Evolutionary conservation across 2,329 filamentous ascomycete species (phyloP).

Genomic region (Tympanopsis confertula): DNA sequence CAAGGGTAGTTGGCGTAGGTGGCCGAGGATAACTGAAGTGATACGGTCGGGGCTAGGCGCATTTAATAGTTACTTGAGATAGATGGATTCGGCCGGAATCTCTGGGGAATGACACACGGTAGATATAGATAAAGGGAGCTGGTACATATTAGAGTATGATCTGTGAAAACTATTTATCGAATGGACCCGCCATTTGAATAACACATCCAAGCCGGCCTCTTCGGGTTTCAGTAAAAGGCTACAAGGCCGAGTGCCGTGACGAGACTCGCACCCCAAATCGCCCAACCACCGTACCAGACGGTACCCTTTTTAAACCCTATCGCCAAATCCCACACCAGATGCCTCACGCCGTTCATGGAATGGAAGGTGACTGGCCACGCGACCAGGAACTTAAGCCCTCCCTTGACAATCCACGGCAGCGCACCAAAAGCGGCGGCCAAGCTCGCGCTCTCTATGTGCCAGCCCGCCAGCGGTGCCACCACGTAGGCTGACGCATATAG

Average conservation of each 20-base stretch:
- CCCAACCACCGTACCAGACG: constrained; percentile 32
- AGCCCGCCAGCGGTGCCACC: constrained; percentile 60
- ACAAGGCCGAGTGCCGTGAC: constrained; percentile 31
- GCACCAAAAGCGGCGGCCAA: constrained; percentile 48
- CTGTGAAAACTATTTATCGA: too few relatives aligned
- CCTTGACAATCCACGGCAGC: constrained; percentile 48
- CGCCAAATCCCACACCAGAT: constrained; percentile 38
- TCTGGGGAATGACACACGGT: too few relatives aligned
- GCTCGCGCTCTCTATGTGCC: constrained; percentile 46
- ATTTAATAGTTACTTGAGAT: too few relatives aligned
- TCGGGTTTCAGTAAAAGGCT: constrained; percentile 13
- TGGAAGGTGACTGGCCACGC: constrained; percentile 51
- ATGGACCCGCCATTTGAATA: too few relatives aligned
- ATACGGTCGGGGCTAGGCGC: too few relatives aligned
- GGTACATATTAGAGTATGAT: too few relatives aligned
- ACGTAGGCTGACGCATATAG: constrained; percentile 73
- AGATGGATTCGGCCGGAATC: too few relatives aligned
- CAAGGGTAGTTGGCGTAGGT: too few relatives aligned
- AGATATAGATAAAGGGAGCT: too few relatives aligned
- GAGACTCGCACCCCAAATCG: constrained; percentile 33
- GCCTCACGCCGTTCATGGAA: constrained; percentile 40
- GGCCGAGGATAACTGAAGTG: too few relatives aligned
- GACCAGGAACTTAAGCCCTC: constrained; percentile 38
- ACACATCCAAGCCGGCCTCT: too few relatives aligned
- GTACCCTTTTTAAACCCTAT: constrained; percentile 35